phyloP scores from a whole-genome alignment of 257 asterid genomes.

The Galeopsis tetrahit region DNA sequence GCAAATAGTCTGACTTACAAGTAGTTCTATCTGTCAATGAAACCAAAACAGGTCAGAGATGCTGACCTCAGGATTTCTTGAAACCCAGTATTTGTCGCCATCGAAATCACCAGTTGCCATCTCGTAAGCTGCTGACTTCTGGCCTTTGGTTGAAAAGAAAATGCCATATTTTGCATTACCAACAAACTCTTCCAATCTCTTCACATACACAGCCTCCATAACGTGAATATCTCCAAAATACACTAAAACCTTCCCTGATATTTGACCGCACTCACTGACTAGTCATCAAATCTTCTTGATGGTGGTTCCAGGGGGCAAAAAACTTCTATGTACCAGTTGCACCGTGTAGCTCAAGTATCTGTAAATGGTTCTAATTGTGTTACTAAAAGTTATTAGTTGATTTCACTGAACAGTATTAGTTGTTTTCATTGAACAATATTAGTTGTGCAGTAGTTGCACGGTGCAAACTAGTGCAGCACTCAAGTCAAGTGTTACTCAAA shows the following conservation, averaged over 20 bases:
- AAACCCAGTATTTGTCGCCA: constrained; percentile 87
- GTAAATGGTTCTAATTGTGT: too few relatives aligned
- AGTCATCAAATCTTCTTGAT: constrained; percentile 13
- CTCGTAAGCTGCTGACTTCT: constrained; percentile 74
- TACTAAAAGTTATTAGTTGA: too few relatives aligned
- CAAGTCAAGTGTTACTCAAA: neutral
- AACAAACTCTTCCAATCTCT: constrained; percentile 60
- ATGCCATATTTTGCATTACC: constrained; percentile 87
- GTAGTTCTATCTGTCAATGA: neutral
- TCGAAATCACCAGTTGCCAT: constrained; percentile 95
- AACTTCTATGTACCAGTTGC: too few relatives aligned
- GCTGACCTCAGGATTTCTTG: constrained; percentile 81
- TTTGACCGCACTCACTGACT: constrained; percentile 72
- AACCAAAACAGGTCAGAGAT: constrained; percentile 12
- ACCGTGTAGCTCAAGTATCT: too few relatives aligned
- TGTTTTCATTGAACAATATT: too few relatives aligned
- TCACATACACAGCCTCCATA: constrained; percentile 65
- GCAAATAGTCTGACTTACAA: neutral
- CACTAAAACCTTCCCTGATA: constrained; percentile 78
- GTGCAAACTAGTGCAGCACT: too few relatives aligned
- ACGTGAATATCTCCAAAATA: constrained; percentile 82
- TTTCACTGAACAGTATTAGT: too few relatives aligned
- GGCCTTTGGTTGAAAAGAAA: constrained; percentile 82
- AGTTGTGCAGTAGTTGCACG: too few relatives aligned
- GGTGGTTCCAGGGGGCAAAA: neutral